A percentile compares a stretch with the other conserved stretches of the same genome.
Evolutionary conservation across 164 flowering plant genomes (phyloP).

Genomic region (Macadamia tetraphylla): DNA sequence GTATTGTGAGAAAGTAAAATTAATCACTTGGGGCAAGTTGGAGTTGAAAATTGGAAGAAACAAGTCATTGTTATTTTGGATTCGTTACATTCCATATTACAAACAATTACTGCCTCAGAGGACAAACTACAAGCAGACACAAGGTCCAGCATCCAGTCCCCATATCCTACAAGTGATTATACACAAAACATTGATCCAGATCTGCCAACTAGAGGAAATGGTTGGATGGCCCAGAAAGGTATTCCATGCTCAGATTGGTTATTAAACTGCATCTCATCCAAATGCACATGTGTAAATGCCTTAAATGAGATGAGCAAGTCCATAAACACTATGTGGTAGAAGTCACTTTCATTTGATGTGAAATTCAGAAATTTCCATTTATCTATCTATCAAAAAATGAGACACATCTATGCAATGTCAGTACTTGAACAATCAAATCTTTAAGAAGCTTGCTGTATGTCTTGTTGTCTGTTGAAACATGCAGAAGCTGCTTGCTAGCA

Average conservation of each 20-base stretch:
- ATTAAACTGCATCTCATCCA: no score
- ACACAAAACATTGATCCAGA: no score
- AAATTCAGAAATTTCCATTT: background rate
- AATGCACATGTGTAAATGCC: no score
- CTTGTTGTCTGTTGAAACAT: slow-evolving; percentile 27
- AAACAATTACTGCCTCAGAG: background rate
- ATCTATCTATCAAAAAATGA: background rate
- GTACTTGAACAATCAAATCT: slow-evolving; percentile 58
- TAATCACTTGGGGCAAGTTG: background rate
- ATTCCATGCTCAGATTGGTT: no score
- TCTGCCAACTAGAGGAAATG: no score
- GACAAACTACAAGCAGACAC: background rate
- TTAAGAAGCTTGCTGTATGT: slow-evolving; percentile 46
- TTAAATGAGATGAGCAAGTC: no score
- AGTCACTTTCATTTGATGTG: background rate
- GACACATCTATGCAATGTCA: background rate
- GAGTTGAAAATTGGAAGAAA: background rate
- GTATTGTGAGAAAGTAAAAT: no score
- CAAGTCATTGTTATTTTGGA: background rate
- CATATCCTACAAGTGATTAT: no score
- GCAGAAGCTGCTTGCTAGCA: slow-evolving; percentile 47
- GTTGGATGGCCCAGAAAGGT: no score
- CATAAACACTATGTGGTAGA: no score
- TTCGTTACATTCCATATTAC: background rate
- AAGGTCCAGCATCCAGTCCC: background rate